phyloP scores from a whole-genome alignment of 2,329 filamentous ascomycete species.

The Leptographium wingfieldii region DNA sequence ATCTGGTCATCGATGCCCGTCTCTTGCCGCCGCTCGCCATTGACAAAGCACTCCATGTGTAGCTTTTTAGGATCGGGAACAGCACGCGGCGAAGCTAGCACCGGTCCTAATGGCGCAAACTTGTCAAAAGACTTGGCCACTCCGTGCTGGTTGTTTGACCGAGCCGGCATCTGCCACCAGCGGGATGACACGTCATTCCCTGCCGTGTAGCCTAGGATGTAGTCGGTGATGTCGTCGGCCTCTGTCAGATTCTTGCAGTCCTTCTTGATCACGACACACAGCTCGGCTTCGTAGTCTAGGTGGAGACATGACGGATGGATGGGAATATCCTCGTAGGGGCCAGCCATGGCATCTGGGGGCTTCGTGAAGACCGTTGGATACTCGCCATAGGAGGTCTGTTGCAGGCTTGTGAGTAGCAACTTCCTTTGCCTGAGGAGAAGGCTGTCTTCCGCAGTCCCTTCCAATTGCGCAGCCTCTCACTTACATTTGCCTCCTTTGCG shows the following conservation, averaged over 20 bases:
- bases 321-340: constrained; percentile 8
- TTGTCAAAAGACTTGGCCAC: constrained; percentile 39
- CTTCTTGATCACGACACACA: constrained; percentile 35
- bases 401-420: neutral
- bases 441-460: neutral
- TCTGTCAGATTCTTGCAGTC: constrained; percentile 32
- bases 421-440: neutral
- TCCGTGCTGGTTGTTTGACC: constrained; percentile 28
- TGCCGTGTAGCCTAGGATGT: constrained; percentile 43
- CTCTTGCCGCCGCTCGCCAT: constrained; percentile 31
- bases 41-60: constrained; percentile 25
- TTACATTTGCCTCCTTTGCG: constrained; percentile 8
- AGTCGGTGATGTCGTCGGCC: constrained; percentile 32
- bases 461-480: neutral
- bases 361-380: constrained; percentile 14
- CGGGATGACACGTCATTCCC: constrained; percentile 40
- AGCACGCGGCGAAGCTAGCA: constrained; percentile 15
- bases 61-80: constrained; percentile 16
- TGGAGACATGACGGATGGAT: constrained; percentile 28
- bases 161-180: constrained; percentile 33
- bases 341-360: constrained; percentile 10
- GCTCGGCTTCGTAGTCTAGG: constrained; percentile 38
- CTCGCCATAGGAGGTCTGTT: constrained; percentile 12
- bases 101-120: constrained; percentile 37
- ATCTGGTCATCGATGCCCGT: constrained; percentile 30